Percentiles rank a stretch among this genome's conserved stretches.
phyloP scores from a whole-genome alignment of 345 rosid species.

The Erucastrum elatum region DNA sequence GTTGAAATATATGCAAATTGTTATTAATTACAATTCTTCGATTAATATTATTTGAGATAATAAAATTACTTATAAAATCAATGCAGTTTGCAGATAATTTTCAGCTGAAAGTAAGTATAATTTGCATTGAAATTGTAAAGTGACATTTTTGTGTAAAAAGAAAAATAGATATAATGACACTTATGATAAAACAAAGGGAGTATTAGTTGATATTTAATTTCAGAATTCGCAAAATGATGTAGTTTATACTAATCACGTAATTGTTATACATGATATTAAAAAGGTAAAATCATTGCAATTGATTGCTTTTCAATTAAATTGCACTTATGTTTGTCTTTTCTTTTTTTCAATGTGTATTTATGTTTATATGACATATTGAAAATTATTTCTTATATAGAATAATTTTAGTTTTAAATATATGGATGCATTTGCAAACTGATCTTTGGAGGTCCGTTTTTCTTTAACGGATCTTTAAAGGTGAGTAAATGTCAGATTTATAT shows the following conservation, averaged over 20 bases:
- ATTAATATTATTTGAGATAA: too few relatives aligned
- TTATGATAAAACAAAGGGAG: too few relatives aligned
- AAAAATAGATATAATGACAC: too few relatives aligned
- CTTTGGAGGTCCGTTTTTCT: not conserved
- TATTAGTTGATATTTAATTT: not conserved
- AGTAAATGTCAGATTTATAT: constrained; percentile 23
- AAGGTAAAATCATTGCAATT: not conserved
- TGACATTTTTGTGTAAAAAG: too few relatives aligned
- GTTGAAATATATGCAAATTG: too few relatives aligned
- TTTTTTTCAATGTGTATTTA: not conserved
- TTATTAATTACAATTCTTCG: too few relatives aligned
- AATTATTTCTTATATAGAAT: not conserved
- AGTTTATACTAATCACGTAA: not conserved
- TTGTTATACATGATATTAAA: not conserved
- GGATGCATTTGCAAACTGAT: not conserved
- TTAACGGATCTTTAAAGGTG: not conserved
- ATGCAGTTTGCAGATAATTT: too few relatives aligned
- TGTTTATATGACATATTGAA: not conserved
- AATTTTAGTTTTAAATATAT: not conserved
- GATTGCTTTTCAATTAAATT: not conserved
- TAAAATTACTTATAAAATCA: too few relatives aligned
- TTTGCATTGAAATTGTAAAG: too few relatives aligned
- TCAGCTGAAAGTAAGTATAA: too few relatives aligned
- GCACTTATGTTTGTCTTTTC: not conserved
- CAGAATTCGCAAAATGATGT: not conserved